Evolutionary conservation across 768 basidiomycete species (phyloP), one percentile per base, ranked within the genome.

Genomic region (Boletus pseudopeckii): DNA sequence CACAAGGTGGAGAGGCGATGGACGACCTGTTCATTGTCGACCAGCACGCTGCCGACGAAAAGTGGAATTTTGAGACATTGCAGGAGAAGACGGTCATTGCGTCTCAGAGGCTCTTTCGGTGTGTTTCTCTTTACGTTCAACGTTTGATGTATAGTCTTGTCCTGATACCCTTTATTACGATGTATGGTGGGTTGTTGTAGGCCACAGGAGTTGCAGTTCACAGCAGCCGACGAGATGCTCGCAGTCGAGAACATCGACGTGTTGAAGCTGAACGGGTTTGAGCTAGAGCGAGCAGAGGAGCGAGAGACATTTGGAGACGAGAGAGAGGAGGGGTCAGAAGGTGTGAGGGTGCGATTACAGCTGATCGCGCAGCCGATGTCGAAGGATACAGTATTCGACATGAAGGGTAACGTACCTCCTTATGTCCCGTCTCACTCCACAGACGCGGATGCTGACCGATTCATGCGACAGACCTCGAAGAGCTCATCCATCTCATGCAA

Each of bases 11-110:
- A 32, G 52, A 28, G 6, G 36, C 10, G 37, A 75, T 83, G 72
- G 95, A 98, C 65, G 96, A 99, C 63, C 74, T 99, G 39, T 98
- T 98, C 72, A 93, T 99, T 57, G 81, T 98, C 17, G 96, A 98
- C 63, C 96, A 98, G 66, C 96, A 98, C 70, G 96, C 96, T 5
- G 86, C 92, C 6, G 97, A 99, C 70, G 97, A 98, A 72, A 98
- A 98, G 74, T 98, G 91, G 72, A 98, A 98, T 67, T 98, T 98
- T 66, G 97, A 98, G 76, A 89, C 82, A 1, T 72, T 98, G 53
- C 96, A 98, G 69, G 78, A 82, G 59, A 92, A 85, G n/a, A 98
- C 95, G 11, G 80, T 79, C 48, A 94, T 99, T 53, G 81, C 90
- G 60, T 90, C 89, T 2, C 96, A 98, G 63, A 83, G 75, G 55